phyloP scores from a whole-genome alignment of 139 green algal genomes.

The Chlorella sp. region DNA sequence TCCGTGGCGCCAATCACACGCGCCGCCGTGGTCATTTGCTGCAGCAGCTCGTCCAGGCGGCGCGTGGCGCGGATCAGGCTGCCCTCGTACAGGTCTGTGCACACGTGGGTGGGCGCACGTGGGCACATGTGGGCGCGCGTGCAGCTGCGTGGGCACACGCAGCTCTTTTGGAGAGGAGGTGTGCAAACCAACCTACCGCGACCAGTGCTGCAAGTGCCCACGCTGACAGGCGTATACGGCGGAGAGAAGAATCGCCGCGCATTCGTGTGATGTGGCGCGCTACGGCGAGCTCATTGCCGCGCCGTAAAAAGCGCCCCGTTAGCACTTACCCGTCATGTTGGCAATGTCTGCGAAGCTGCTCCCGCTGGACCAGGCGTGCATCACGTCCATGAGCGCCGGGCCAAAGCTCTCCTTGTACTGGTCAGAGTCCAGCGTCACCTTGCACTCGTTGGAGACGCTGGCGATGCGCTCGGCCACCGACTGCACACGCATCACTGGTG shows the following conservation, averaged over 20 bases:
- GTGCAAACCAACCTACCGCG: no score
- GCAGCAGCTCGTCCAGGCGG: slow-evolving; percentile 89
- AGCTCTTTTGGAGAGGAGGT: no score
- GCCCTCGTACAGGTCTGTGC: slow-evolving; percentile 95
- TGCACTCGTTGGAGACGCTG: slow-evolving; percentile 53
- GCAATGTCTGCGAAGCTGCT: slow-evolving; percentile 46
- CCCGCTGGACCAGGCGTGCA: slow-evolving; percentile 73
- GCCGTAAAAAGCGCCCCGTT: no score
- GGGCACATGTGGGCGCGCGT: no score
- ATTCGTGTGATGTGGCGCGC: no score
- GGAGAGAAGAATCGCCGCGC: no score
- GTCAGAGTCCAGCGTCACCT: slow-evolving; percentile 66
- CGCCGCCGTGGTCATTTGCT: slow-evolving; percentile 69
- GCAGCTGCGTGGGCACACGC: no score
- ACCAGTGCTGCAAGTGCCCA: no score
- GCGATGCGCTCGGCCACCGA: slow-evolving; percentile 57
- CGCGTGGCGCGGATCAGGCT: slow-evolving; percentile 79
- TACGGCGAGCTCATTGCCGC: no score
- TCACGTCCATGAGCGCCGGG: slow-evolving; percentile 72
- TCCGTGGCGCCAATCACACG: slow-evolving; percentile 68
- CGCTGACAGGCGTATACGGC: no score
- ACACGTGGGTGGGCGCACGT: no score
- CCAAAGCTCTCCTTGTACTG: slow-evolving; percentile 72
- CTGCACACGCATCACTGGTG: no score
- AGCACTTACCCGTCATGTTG: slow-evolving; percentile 23